Evolutionary conservation across 805 yeast species (phyloP).

Genomic region (Candida golubevii): DNA sequence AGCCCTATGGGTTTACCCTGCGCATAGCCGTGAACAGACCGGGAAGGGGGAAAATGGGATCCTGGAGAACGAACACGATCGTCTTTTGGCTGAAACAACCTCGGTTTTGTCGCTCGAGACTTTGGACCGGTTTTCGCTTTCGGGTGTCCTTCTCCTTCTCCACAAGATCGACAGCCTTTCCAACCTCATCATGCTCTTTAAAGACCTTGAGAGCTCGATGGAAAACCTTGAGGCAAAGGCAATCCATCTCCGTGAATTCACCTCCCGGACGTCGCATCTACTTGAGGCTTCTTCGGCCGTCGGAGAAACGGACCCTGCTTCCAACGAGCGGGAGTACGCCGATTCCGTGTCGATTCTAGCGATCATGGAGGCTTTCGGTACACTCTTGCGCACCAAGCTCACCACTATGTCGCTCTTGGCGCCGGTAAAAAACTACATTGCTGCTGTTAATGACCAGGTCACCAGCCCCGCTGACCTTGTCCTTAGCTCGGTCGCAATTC

Average conservation of each 20-base stretch:
- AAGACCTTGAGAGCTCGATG: slow-evolving; percentile 18
- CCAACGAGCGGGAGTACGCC: slow-evolving; percentile 22
- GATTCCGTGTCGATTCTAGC: slow-evolving; percentile 32
- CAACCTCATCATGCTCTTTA: slow-evolving; percentile 30
- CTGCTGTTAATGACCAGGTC: slow-evolving; percentile 31
- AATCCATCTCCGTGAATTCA: slow-evolving; percentile 52
- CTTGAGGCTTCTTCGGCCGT: slow-evolving; percentile 54
- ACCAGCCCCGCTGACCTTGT: slow-evolving; percentile 24
- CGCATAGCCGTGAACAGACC: slow-evolving; percentile 50
- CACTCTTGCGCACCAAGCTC: slow-evolving; percentile 26
- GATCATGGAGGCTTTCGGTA: slow-evolving; percentile 32
- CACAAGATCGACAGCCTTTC: slow-evolving; percentile 31
- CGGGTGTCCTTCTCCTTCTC: slow-evolving; percentile 26
- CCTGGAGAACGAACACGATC: slow-evolving; percentile 4
- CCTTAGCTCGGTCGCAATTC: slow-evolving; percentile 20
- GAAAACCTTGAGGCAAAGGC: slow-evolving; percentile 39
- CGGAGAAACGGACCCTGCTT: slow-evolving; percentile 16
- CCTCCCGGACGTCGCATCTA: slow-evolving; percentile 66
- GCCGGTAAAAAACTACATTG: slow-evolving; percentile 27
- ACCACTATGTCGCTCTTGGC: slow-evolving; percentile 29
- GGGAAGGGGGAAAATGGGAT: slow-evolving; percentile 27
- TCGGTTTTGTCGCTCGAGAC: slow-evolving; percentile 13
- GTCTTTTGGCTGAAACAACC: slow-evolving; percentile 6
- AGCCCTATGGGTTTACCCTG: slow-evolving; percentile 59
- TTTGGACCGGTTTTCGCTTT: slow-evolving; percentile 19